Evolutionary conservation across 768 basidiomycete species (phyloP), one percentile per base, ranked within the genome.

Genomic region (Termitomyces sp.): DNA sequence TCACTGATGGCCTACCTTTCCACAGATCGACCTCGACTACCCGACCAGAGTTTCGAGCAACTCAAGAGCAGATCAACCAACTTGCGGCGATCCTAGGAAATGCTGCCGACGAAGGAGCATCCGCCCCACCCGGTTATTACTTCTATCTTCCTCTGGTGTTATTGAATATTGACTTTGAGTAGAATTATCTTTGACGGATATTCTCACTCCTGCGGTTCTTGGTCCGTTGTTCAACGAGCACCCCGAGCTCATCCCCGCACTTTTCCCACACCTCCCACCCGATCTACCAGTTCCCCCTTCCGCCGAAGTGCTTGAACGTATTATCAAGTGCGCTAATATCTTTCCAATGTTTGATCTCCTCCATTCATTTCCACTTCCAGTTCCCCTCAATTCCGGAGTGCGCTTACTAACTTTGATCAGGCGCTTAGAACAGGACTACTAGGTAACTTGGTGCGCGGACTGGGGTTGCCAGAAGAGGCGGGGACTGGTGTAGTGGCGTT

Each of bases 401-500:
- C 91, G 1, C 89, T 95, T 20, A 76, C 82, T 3, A 89, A 82
- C 68, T 81, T 97, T 49, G 94, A 97, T 68, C 86, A 89, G 67
- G 94, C 93, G 6, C 76, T 97, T 56, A 77, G 87, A 52, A 94
- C 90, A 0, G 94, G 94, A 8, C 72, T 93, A 53, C 75, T 95
- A 2, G 87, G 86, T 6, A 83, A 80, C 1, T 77, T 95, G 20
- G 91, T 96, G 58, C 76, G 86, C 36, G 81, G 85, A 27, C 76
- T 97, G 7, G 94, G 93, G 2, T 74, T 97, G 39, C 91, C 92
- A 0, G 91, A 89, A 66, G 89, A 88, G 65, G 94, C 94, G 8
- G 94, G 93, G 0, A 80, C 79, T 5, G 85, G 92, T 4, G 78
- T 95, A 6, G 83, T 76, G 44, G 85, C 91, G 6, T 96, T 96